Conservation (phyloP, 179 eudicot genomes). For the Silene vulgaris region DNA sequence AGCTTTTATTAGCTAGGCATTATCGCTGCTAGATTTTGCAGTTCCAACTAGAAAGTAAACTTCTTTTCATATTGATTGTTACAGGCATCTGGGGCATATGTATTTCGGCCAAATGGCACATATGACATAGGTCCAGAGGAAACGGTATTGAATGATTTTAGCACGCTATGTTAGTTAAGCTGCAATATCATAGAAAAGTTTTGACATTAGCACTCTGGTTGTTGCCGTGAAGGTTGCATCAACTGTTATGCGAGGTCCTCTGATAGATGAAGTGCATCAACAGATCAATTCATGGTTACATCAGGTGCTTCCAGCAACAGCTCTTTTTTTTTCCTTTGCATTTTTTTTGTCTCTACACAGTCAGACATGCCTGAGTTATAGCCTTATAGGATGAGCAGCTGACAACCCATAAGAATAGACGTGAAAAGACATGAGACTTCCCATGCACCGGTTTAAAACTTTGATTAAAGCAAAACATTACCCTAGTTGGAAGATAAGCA, state of each 20-base stretch:
- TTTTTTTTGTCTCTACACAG: background rate
- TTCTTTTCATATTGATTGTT: slow-evolving; percentile 20
- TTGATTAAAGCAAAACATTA: too few relatives aligned
- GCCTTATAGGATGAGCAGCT: background rate
- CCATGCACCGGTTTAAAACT: too few relatives aligned
- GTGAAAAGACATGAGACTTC: background rate
- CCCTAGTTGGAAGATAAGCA: too few relatives aligned
- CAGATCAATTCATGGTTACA: slow-evolving; percentile 72
- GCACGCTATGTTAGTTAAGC: background rate
- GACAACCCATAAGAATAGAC: background rate
- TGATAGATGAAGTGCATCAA: slow-evolving; percentile 91
- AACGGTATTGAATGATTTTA: slow-evolving; percentile 41
- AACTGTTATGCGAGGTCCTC: slow-evolving; percentile 66
- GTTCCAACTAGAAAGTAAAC: background rate
- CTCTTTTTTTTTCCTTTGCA: background rate
- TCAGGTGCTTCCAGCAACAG: slow-evolving; percentile 52
- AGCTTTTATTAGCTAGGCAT: slow-evolving; percentile 3
- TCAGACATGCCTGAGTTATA: background rate
- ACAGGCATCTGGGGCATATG: slow-evolving; percentile 93
- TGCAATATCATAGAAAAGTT: background rate
- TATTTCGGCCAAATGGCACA: slow-evolving; percentile 89
- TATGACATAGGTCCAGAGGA: slow-evolving; percentile 37
- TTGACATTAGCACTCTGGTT: background rate
- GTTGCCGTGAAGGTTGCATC: slow-evolving; percentile 42
- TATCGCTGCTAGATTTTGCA: slow-evolving; percentile 10